Base-by-base conservation (phyloP, 2,329 filamentous ascomycete species). In the Lachnellula hyalina region DNA sequence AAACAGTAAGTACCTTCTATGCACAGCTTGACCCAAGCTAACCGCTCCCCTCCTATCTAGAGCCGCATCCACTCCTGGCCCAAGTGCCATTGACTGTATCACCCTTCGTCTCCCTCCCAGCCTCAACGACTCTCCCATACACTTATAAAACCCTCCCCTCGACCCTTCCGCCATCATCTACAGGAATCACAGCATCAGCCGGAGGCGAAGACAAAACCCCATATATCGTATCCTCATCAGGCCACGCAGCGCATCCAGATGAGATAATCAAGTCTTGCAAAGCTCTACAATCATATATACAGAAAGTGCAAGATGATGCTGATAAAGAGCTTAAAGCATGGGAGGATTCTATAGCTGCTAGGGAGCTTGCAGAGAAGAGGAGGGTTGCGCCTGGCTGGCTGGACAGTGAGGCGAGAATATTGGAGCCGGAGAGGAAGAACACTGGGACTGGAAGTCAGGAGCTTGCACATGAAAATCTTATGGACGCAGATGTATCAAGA, bases 71-170 rank as follows among this genome's bases (percentile, higher is more conserved):
- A 15, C 83, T 96, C 61, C 84, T 99, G 47, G 89, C 92, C 62
- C 94, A 99, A 74, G 85, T 97, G 41, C 91, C 94, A 32, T 77
- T 99, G 53, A 95, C 91, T 49, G 91, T 97, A 45, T 96, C 93
- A 3, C 94, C 94, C 25, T 96, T 96, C 75, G 84, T 97, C 65
- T 88, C 87, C 57, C 86, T 99, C 34, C 94, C 94, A 11, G 87
- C 89, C 32, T 87, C 93, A 25, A 89, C 92, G 19, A 96, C 92
- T 0, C 83, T 99, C 7, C 93, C 94, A 23, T 97, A 97, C 76
- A 96, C 90, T 64, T 97, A 96, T 80, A 93, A 92, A 70, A 81
- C 85, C 11, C 86, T 97, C 68, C 90, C 93, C 0, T 93, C 90
- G 0, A 88, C 90, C 2, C 82, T 97, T 0, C 93, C 94, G 0